Percentiles rank a stretch among this genome's conserved stretches.
Conservation (phyloP, 768 basidiomycete genomes). For the Inosperma sp. region DNA sequence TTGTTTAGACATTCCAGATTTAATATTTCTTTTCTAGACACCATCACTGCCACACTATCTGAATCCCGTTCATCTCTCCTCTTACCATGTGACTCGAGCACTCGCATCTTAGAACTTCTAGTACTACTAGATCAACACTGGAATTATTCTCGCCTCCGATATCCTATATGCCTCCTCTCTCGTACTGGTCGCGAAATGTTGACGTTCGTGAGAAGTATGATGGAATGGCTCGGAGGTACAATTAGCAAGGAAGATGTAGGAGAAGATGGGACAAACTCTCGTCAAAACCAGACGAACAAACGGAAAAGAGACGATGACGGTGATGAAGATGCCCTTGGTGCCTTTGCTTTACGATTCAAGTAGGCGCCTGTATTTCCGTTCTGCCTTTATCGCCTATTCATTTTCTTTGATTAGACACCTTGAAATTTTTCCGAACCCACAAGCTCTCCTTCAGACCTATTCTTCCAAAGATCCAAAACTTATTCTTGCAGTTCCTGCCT, state of each 20-base stretch:
- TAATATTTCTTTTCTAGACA: slow-evolving; percentile 47
- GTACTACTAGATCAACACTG: slow-evolving; percentile 96
- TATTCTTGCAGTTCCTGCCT: slow-evolving; percentile 89
- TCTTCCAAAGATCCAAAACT: slow-evolving; percentile 88
- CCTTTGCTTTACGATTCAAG: slow-evolving; percentile 86
- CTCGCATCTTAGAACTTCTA: slow-evolving; percentile 92
- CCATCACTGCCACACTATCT: slow-evolving; percentile 81
- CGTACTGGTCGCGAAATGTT: slow-evolving; percentile 91
- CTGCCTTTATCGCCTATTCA: not conserved
- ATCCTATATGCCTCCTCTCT: slow-evolving; percentile 91
- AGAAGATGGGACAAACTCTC: slow-evolving; percentile 60
- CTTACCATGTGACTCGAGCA: slow-evolving; percentile 89
- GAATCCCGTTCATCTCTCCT: slow-evolving; percentile 72
- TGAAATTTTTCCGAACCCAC: slow-evolving; percentile 86
- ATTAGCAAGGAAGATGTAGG: slow-evolving; percentile 90
- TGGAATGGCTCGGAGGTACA: slow-evolving; percentile 98
- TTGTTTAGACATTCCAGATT: not conserved
- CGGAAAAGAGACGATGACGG: slow-evolving; percentile 61
- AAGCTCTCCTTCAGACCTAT: slow-evolving; percentile 73
- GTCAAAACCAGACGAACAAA: slow-evolving; percentile 48
- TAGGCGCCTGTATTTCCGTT: slow-evolving; percentile 31
- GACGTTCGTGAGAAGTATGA: slow-evolving; percentile 91
- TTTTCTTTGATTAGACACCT: slow-evolving; percentile 56
- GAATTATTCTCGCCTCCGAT: slow-evolving; percentile 80
- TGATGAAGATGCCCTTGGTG: slow-evolving; percentile 81